Evolutionary conservation across 1,284 basidiomycete genomes (phyloP), one percentile per base, ranked within the genome.

Genomic region (Coniophora puteana): DNA sequence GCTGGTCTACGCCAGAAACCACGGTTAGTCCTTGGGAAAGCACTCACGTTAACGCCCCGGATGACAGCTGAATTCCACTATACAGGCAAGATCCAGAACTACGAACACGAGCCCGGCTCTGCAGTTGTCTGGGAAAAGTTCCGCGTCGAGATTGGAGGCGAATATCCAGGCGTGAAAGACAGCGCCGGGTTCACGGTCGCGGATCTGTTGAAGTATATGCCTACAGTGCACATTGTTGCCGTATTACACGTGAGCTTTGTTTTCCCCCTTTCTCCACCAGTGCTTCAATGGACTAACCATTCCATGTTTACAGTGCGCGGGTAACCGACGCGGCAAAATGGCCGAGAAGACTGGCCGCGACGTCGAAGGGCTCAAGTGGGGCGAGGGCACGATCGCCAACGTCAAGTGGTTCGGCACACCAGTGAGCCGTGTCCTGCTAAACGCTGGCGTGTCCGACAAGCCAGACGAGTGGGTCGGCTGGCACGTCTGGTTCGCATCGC

Each of bases 291-390:
- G 12, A 24, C 35, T 16, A 10, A 26, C n/a, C 13, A 3, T 12
- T 35, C 36, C 4, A 40, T 21, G 11, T 23, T 23, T 14, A 2
- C 38, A 84, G 79, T 84, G 82, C 49, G 82, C 83, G 13, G 82
- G 82, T 10, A 83, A 83, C 50, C 65, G 80, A 47, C 69, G 82
- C 14, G 76, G 72, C 45, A 76, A 80, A 58, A 84, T 84, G 81
- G 71, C 69, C n/a, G 62, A 65, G 28, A 82, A 77, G 52, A 63
- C 67, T 0, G 75, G 78, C 2, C 62, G 27, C 37, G 46, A 57
- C 1, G 66, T 67, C 2, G 46, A 60, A 8, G 68, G 70, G 1
- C 53, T 85, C 16, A 66, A 70, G 3, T 84, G 82, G 83, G 64
- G 69, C 17, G 74, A 78, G 46, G 82, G 77, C 24, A 78, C 78